Percentiles rank a stretch among this genome's conserved stretches.
Evolutionary conservation across 2,329 filamentous ascomycete species (phyloP).

Genomic region (Cercospora sp.): DNA sequence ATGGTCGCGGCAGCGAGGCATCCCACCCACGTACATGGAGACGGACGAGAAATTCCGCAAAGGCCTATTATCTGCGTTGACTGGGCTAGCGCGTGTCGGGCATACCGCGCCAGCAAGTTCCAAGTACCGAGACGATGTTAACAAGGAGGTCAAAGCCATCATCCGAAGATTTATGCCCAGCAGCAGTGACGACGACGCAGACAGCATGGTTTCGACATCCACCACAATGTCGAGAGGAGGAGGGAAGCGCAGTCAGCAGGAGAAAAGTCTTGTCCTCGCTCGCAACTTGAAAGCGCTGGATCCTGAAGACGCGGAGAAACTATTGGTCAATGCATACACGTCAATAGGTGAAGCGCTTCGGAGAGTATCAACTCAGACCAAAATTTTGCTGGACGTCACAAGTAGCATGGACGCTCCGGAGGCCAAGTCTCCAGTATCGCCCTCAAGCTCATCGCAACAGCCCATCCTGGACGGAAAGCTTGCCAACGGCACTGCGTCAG

Average conservation of each 20-base stretch:
- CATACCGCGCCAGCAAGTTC: slow-evolving; percentile 79
- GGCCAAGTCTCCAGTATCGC: slow-evolving; percentile 45
- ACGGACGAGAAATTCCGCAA: slow-evolving; percentile 69
- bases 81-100: slow-evolving; percentile 77
- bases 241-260: slow-evolving; percentile 71
- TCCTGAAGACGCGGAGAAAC: slow-evolving; percentile 76
- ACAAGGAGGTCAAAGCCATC: slow-evolving; percentile 81
- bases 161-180: slow-evolving; percentile 85
- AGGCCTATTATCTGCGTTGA: slow-evolving; percentile 68
- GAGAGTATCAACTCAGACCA: slow-evolving; percentile 84
- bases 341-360: slow-evolving; percentile 83
- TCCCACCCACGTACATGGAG: slow-evolving; percentile 74
- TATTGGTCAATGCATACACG: slow-evolving; percentile 81
- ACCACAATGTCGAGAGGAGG: slow-evolving; percentile 61
- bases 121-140: slow-evolving; percentile 77
- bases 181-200: slow-evolving; percentile 89
- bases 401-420: slow-evolving; percentile 62
- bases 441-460: slow-evolving; percentile 33
- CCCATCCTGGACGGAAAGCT: slow-evolving; percentile 48
- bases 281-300: slow-evolving; percentile 84
- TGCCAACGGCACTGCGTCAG: slow-evolving; percentile 25
- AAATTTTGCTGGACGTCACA: slow-evolving; percentile 90
- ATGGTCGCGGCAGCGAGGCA: slow-evolving; percentile 61
- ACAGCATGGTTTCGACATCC: slow-evolving; percentile 82
- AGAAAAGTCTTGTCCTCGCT: slow-evolving; percentile 85